Conservation (phyloP, 2,329 filamentous ascomycete species). For the Neofusicoccum parvum region DNA sequence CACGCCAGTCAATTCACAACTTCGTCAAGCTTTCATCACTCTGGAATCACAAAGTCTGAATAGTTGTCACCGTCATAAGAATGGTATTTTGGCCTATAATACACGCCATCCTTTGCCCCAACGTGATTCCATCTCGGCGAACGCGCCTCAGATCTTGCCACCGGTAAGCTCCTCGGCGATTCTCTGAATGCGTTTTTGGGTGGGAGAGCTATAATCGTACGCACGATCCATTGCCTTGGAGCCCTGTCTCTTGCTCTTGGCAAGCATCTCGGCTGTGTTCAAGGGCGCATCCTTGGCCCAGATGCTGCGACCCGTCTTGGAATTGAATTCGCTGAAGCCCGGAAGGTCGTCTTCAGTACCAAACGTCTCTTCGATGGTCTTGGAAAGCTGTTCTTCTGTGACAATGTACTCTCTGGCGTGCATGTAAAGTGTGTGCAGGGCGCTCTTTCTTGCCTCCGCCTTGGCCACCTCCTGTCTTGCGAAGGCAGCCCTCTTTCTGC, state of each 20-base stretch:
- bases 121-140: too few species aligned
- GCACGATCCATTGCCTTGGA: conserved; percentile 28
- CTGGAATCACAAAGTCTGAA: too few species aligned
- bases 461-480: conserved; percentile 53
- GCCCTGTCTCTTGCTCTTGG: conserved; percentile 39
- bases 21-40: too few species aligned
- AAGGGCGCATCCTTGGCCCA: conserved; percentile 37
- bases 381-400: conserved; percentile 73
- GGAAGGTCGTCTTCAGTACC: conserved; percentile 56
- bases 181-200: conserved; percentile 59
- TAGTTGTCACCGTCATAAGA: not conserved
- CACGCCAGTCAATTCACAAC: too few species aligned
- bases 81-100: not conserved
- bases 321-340: conserved; percentile 37
- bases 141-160: conserved; percentile 46
- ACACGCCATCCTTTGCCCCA: not conserved
- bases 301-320: conserved; percentile 33
- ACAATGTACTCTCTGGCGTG: conserved; percentile 86
- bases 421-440: conserved; percentile 86
- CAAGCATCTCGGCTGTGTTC: conserved; percentile 35
- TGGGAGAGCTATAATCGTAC: conserved; percentile 46
- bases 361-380: conserved; percentile 76
- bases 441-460: conserved; percentile 64
- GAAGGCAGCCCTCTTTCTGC: conserved; percentile 25
- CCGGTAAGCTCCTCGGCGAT: conserved; percentile 70